Percentiles rank a stretch among this genome's conserved stretches.
Evolutionary conservation across 495 filamentous ascomycete species (phyloP).

Genomic region (Neurospora sp.): DNA sequence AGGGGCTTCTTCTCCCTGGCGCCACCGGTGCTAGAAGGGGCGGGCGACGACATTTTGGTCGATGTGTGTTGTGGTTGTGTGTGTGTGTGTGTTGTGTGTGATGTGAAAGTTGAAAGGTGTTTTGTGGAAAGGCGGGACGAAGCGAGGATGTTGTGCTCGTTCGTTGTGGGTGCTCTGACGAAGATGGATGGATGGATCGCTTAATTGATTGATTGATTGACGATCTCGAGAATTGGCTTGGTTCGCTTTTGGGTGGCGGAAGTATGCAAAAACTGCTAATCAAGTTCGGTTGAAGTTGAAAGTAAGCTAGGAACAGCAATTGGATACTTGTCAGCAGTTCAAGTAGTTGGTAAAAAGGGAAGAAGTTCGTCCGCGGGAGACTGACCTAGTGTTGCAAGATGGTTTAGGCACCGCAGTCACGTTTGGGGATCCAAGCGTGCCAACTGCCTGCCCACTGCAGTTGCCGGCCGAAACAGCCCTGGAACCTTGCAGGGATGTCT

Average conservation of each 20-base stretch:
- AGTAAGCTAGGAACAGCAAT: neutral
- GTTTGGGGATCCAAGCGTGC: neutral
- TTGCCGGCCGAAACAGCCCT: neutral
- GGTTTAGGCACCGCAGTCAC: neutral
- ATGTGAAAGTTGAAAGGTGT: neutral
- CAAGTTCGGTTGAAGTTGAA: neutral
- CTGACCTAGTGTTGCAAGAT: neutral
- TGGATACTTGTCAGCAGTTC: neutral
- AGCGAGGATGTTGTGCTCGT: neutral
- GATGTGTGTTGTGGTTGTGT: neutral
- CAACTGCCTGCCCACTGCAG: neutral
- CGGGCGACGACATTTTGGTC: constrained; percentile 49
- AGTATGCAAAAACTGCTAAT: neutral
- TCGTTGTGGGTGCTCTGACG: neutral
- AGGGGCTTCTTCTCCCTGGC: constrained; percentile 42
- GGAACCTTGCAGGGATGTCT: neutral
- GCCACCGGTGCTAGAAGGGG: constrained; percentile 37
- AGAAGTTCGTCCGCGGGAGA: neutral
- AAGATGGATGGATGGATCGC: neutral
- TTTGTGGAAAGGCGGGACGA: neutral
- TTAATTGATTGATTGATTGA: neutral
- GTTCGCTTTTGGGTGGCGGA: neutral
- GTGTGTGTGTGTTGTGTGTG: neutral
- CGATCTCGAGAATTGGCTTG: neutral
- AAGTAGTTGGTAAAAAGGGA: neutral